phyloP scores from a whole-genome alignment of 1,284 basidiomycete genomes.

The Trichosporon ovoides region DNA sequence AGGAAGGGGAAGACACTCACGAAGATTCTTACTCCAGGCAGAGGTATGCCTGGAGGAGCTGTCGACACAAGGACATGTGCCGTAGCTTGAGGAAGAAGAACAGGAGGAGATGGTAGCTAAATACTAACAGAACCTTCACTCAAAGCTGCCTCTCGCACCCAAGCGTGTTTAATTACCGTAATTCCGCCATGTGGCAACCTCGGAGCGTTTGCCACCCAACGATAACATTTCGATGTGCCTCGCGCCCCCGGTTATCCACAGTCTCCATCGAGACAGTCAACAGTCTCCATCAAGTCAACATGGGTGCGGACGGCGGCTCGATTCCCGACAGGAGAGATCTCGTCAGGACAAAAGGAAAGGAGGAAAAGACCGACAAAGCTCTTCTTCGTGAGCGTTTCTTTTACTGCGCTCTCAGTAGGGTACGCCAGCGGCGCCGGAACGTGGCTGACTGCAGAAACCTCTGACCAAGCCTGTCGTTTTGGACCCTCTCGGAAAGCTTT shows the following conservation, averaged over 20 bases:
- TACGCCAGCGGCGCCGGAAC: constrained; percentile 40
- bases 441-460: constrained; percentile 56
- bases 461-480: constrained; percentile 79
- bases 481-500: constrained; percentile 82
- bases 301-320: constrained; percentile 49
- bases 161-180: neutral
- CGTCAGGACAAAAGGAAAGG: constrained; percentile 45
- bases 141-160: constrained; percentile 3
- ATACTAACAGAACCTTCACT: neutral
- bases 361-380: constrained; percentile 71
- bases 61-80: constrained; percentile 7
- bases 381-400: constrained; percentile 80
- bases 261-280: no score
- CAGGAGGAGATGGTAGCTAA: neutral
- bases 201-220: constrained; percentile 13
- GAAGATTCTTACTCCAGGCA: constrained; percentile 2
- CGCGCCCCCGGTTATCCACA: neutral
- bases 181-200: constrained; percentile 1
- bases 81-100: neutral
- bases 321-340: constrained; percentile 49
- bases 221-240: neutral
- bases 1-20: constrained; percentile 5
- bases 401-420: constrained; percentile 88
- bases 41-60: constrained; percentile 2
- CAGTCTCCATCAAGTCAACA: constrained; percentile 18